Percentiles rank a stretch among this genome's conserved stretches.
Conservation (phyloP, 495 filamentous ascomycete genomes). For the Penicillium diatomitis region DNA sequence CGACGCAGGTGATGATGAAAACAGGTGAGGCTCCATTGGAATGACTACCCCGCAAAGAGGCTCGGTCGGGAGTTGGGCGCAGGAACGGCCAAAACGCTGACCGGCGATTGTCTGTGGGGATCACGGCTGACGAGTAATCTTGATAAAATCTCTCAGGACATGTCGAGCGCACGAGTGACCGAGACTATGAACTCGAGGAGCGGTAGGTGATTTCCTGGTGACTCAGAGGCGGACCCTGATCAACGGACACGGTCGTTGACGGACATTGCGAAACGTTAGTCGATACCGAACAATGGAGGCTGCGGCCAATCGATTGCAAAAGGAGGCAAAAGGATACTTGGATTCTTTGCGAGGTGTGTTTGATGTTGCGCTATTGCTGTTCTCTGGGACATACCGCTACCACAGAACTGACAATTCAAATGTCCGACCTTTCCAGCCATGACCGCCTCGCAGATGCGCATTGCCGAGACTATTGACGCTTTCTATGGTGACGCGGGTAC, state of each 20-base stretch:
- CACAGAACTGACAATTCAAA: background rate
- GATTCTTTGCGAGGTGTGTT: slow-evolving; percentile 80
- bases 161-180: slow-evolving; percentile 95
- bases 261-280: slow-evolving; percentile 27
- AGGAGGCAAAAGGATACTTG: slow-evolving; percentile 94
- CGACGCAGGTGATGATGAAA: slow-evolving; percentile 99
- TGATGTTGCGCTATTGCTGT: too few species aligned
- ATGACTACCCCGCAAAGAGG: slow-evolving; percentile 13
- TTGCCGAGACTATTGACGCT: slow-evolving; percentile 97
- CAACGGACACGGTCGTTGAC: slow-evolving; percentile 8
- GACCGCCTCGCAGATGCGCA: slow-evolving; percentile 99
- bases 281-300: slow-evolving; percentile 96
- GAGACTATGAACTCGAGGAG: slow-evolving; percentile 97
- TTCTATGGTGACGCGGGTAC: slow-evolving; percentile 97
- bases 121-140: too few species aligned
- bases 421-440: slow-evolving; percentile 52
- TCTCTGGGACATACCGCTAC: too few species aligned
- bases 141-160: slow-evolving; percentile 47
- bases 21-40: slow-evolving; percentile 48
- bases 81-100: too few species aligned
- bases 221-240: background rate
- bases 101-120: too few species aligned
- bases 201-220: slow-evolving; percentile 42
- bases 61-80: background rate
- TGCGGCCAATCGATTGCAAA: slow-evolving; percentile 82